Base-by-base conservation (phyloP, 768 basidiomycete genomes). In the Mycena haematopus region DNA sequence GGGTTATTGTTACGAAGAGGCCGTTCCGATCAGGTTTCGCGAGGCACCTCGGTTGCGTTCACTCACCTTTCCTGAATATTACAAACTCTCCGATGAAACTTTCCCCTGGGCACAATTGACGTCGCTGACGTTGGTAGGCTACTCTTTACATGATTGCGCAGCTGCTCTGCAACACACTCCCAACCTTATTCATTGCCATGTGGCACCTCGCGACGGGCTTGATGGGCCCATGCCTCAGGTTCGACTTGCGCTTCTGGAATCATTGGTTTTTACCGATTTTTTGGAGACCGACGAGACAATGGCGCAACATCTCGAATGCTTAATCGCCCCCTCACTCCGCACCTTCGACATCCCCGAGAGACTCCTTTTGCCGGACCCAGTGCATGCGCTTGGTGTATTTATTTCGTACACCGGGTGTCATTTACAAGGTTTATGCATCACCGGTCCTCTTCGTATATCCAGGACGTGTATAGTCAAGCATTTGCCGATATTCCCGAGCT, bases 61-160 rank as follows among this genome's bases (percentile, higher is more conserved):
- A 14, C 40, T 36, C 19, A 60, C 58, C 2, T 31, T 52, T 8
- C 25, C 10, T 21, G 31, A 35, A 4, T 31, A 4, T 31, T 31
- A 31, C 10, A 6, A 9, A 2, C 7, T 8, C 8, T 3, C 24
- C 3, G 3, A 10, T 9, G 21, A 14, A 7, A 2, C 46, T 21
- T 29, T 60, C 2, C 58, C 58, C 3, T 53, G 51, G 58, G 45
- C 33, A 17, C 52, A 60, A 14, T 38, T 59, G 58, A 59, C 58
- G 2, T 59, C 50, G 14, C 15, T 59, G 15, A 52, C 29, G 21
- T n/a, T 52, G 40, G 2, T 31, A 7, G 3, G 2, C 22, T 17
- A 13, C 1, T 40, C 22, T 14, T 0, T 0, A 2, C 9, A 4
- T 9, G 13, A 51, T 2, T 31, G n/a, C 14, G 17, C 29, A 2